Evolutionary conservation across 2,329 filamentous ascomycete species (phyloP), one percentile per base, ranked within the genome.

Genomic region (Lecanoromycetidae sp.): DNA sequence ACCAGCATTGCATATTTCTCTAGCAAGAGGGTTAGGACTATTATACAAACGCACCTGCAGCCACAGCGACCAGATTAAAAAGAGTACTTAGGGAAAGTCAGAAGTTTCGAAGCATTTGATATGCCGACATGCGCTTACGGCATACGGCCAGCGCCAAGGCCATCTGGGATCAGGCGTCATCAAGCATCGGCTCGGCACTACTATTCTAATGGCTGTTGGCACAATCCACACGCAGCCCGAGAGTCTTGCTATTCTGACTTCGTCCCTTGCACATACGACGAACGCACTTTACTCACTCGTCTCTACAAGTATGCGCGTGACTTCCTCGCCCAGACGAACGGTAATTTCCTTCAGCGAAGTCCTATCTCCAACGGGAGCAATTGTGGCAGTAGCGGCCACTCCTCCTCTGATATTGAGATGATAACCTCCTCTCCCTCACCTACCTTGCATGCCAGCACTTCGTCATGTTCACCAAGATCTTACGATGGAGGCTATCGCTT

Each of bases 301-400:
- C 39, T 54, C 46, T 49, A 53, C 52, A 52, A 52, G 37, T 54
- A 54, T 54, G 52, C 51, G 33, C 50, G 52, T 25, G 50, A 52
- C 34, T 49, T 51, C 23, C 45, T 52, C 40, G 38, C 45, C 30
- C 52, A 50, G 44, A 51, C 52, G 29, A 51, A 48, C 50, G 48
- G 48, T 38, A 50, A 38, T 27, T 33, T 45, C 29, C 27, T 47
- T 17, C 45, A 51, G 40, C 52, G 48, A 27, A 44, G 38, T 36
- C 30, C 37, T 46, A 33, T 47, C 35, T 44, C 35, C 20, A 34
- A 32, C 19, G 25, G 32, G 27, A 43, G 41, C 29, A 23, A 36
- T 41, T 39, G 39, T 35, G 33, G 50, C 27, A 42, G 46, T 35
- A 39, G 44, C 35, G 29, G 40, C 32, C 32, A 32, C 26, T 46